Conservation (phyloP, 2,329 filamentous ascomycete genomes). For the Chrysosporium queenslandicum region DNA sequence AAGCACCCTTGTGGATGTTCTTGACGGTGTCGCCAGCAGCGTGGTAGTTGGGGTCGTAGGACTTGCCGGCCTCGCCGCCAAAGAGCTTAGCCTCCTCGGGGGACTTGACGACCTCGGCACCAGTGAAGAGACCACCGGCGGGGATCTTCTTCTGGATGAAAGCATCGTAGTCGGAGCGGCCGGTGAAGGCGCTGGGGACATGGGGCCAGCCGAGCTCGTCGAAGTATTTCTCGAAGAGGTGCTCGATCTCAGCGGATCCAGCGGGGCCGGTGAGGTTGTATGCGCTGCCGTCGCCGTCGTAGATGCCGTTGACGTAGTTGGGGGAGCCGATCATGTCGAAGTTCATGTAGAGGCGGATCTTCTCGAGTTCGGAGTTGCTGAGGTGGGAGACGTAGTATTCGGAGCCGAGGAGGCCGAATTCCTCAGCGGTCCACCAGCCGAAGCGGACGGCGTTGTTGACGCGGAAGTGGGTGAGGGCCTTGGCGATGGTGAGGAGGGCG, state of each 20-base stretch:
- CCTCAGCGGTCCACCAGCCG: constrained; percentile 54
- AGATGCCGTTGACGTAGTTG: constrained; percentile 49
- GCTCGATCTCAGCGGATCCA: constrained; percentile 59
- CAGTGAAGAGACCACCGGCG: constrained; percentile 64
- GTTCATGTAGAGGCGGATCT: constrained; percentile 58
- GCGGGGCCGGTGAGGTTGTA: constrained; percentile 46
- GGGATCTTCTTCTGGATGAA: constrained; percentile 66
- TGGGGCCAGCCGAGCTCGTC: constrained; percentile 51
- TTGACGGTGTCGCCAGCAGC: constrained; percentile 42
- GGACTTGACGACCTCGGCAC: constrained; percentile 68
- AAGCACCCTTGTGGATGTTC: constrained; percentile 47
- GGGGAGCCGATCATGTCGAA: constrained; percentile 61
- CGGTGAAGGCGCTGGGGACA: constrained; percentile 64
- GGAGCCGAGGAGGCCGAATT: constrained; percentile 53
- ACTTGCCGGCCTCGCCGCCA: constrained; percentile 56
- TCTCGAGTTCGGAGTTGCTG: constrained; percentile 42
- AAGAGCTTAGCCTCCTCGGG: constrained; percentile 55
- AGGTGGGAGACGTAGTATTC: constrained; percentile 47
- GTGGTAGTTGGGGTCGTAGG: constrained; percentile 51
- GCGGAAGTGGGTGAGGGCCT: constrained; percentile 57
- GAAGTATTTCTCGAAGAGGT: constrained; percentile 61
- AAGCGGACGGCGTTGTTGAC: constrained; percentile 63
- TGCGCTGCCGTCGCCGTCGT: constrained; percentile 48
- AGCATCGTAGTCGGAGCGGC: constrained; percentile 67
- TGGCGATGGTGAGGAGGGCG: constrained; percentile 50